Evolutionary conservation across 371 early-diverging fungal genomes (phyloP).

Genomic region (Actinomucor elegans): DNA sequence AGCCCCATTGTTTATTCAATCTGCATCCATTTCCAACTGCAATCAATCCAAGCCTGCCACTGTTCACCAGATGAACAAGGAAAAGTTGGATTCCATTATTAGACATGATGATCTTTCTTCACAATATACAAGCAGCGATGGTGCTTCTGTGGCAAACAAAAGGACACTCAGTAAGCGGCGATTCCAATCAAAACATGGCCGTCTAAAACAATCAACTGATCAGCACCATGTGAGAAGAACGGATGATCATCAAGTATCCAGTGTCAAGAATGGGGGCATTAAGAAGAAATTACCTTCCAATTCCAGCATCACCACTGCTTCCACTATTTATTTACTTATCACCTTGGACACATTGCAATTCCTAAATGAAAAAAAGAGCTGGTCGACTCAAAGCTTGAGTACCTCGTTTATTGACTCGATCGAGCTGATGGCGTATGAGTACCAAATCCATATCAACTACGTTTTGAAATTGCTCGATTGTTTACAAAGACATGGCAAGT

Average conservation of each 20-base stretch:
- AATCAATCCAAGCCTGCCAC: neutral
- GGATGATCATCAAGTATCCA: neutral
- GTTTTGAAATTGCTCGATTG: conserved; percentile 12
- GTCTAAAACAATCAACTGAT: conserved; percentile 4
- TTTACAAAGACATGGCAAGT: conserved; percentile 5
- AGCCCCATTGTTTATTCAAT: too few relatives aligned
- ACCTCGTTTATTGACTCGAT: conserved; percentile 13
- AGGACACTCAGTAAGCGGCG: neutral
- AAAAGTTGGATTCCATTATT: conserved; percentile 9
- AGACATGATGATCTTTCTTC: conserved; percentile 19
- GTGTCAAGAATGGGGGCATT: neutral
- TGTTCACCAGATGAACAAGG: neutral
- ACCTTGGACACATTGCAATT: conserved; percentile 16
- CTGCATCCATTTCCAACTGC: too few relatives aligned
- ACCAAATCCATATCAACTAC: conserved; percentile 18
- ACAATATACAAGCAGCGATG: neutral
- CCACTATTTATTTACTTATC: conserved; percentile 12
- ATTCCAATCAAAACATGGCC: neutral
- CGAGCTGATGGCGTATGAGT: conserved; percentile 2
- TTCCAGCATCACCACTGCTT: neutral
- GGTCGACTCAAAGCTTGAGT: conserved; percentile 14
- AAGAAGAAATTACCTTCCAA: neutral
- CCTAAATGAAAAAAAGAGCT: neutral
- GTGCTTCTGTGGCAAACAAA: neutral
- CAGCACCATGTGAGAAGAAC: neutral